Evolutionary conservation across 768 basidiomycete species (phyloP).

Genomic region (Mycena vulgaris): DNA sequence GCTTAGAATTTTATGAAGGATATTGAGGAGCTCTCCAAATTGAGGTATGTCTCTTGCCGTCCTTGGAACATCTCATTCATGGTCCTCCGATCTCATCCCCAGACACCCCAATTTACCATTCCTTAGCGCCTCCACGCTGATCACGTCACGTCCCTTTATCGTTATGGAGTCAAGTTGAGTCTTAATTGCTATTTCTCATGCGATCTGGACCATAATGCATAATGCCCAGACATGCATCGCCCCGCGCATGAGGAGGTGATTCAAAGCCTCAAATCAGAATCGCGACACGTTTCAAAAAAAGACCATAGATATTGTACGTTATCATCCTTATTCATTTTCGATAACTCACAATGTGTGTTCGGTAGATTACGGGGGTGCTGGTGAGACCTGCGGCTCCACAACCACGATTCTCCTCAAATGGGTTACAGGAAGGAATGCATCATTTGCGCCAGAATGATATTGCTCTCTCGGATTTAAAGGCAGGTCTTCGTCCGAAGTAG

Average conservation of each 20-base stretch:
- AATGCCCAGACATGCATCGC: background rate
- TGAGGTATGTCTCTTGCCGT: background rate
- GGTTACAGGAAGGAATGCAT: background rate
- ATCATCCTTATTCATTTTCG: background rate
- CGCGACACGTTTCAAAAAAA: background rate
- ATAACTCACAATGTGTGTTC: too few species aligned
- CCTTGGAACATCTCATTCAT: background rate
- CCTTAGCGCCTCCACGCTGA: background rate
- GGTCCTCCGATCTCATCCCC: background rate
- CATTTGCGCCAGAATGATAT: background rate
- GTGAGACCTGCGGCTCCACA: background rate
- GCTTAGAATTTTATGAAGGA: background rate
- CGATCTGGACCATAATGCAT: too few species aligned
- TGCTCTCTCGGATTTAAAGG: background rate
- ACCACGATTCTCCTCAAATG: background rate
- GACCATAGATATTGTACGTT: conserved; percentile 1
- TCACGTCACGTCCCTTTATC: background rate
- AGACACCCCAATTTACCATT: conserved; percentile 12
- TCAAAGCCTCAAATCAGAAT: background rate
- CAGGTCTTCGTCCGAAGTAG: background rate
- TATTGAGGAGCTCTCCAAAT: background rate
- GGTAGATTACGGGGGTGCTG: background rate
- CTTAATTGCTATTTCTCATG: background rate
- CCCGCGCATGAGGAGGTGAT: background rate
- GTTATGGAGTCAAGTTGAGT: background rate